Percentiles rank a stretch among this genome's conserved stretches.
These are phyloP conservation scores for Nannochloris sp. DNA, from an alignment of 139 green algal genomes.

Conservation along the genomic window DNA sequence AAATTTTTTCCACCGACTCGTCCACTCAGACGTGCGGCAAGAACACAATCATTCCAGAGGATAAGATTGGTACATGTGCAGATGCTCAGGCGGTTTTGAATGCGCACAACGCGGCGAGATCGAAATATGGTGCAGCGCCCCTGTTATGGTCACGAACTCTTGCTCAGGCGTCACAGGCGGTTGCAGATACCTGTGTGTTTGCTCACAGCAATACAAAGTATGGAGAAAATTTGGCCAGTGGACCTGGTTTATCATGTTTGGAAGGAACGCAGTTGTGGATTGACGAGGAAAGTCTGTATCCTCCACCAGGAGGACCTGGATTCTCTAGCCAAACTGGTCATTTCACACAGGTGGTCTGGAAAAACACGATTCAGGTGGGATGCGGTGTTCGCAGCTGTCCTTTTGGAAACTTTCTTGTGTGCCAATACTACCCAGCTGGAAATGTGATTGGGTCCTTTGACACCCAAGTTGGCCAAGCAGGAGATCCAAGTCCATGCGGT, in stretches of 20 bases:
- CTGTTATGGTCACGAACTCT: slow-evolving; percentile 18
- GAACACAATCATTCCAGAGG: slow-evolving; percentile 8
- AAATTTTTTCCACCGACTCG: too few species aligned
- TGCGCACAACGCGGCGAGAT: slow-evolving; percentile 14
- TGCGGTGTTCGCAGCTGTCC: neutral
- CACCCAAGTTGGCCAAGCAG: neutral
- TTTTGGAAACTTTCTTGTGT: slow-evolving; percentile 4
- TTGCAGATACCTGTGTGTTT: slow-evolving; percentile 11
- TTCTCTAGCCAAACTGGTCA: slow-evolving; percentile 9
- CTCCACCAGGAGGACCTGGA: neutral
- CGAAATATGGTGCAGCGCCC: slow-evolving; percentile 7
- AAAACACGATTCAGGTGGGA: slow-evolving; percentile 11
- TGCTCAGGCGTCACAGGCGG: slow-evolving; percentile 3
- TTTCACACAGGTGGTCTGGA: slow-evolving; percentile 10
- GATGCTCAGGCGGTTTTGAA: slow-evolving; percentile 11
- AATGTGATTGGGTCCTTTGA: slow-evolving; percentile 5
- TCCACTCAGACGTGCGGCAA: neutral
- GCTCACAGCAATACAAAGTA: slow-evolving; percentile 7
- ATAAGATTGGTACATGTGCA: slow-evolving; percentile 15
- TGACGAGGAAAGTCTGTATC: neutral
- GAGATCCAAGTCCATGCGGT: neutral
- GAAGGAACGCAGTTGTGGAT: slow-evolving; percentile 5
- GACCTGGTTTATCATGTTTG: slow-evolving; percentile 2
- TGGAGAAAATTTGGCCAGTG: slow-evolving; percentile 13
- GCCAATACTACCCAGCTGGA: slow-evolving; percentile 9